Evolutionary conservation across 2,329 filamentous ascomycete genomes (phyloP).

Genomic region (Sarocladium brachiariae): DNA sequence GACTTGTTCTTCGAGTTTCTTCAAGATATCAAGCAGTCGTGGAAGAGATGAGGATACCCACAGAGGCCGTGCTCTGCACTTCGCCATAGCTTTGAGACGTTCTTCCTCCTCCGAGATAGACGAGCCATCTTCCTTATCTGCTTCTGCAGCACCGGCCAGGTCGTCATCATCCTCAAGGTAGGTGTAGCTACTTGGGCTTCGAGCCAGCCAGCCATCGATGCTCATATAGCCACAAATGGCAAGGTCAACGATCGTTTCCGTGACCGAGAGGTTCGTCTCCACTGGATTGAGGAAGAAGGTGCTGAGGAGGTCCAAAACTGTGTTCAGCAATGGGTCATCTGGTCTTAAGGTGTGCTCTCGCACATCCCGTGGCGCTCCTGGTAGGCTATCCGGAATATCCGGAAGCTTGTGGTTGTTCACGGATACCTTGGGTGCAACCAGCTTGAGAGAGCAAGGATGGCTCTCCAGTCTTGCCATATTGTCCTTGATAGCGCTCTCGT

Average conservation of each 20-base stretch:
- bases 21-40: slow-evolving; percentile 50
- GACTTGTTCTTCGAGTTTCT: slow-evolving; percentile 56
- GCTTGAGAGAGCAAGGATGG: slow-evolving; percentile 63
- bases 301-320: slow-evolving; percentile 63
- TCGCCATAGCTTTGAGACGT: slow-evolving; percentile 39
- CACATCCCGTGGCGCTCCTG: slow-evolving; percentile 55
- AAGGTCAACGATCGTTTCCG: slow-evolving; percentile 74
- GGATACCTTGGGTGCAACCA: slow-evolving; percentile 56
- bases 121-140: not conserved
- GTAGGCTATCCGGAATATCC: slow-evolving; percentile 46
- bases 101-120: slow-evolving; percentile 18
- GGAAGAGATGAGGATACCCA: slow-evolving; percentile 45
- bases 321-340: slow-evolving; percentile 57
- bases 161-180: slow-evolving; percentile 29
- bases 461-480: slow-evolving; percentile 61
- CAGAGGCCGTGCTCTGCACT: slow-evolving; percentile 45
- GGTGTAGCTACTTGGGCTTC: slow-evolving; percentile 58
- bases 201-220: slow-evolving; percentile 84
- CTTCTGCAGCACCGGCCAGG: slow-evolving; percentile 11
- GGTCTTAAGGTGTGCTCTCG: slow-evolving; percentile 54
- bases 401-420: slow-evolving; percentile 51
- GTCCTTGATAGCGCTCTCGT: slow-evolving; percentile 66
- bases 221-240: slow-evolving; percentile 78
- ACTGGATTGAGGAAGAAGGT: slow-evolving; percentile 86
- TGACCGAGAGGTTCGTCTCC: slow-evolving; percentile 83